Percentiles rank a stretch among this genome's conserved stretches.
phyloP scores from a whole-genome alignment of 2,329 filamentous ascomycete genomes.

The Colletotrichum sp. region DNA sequence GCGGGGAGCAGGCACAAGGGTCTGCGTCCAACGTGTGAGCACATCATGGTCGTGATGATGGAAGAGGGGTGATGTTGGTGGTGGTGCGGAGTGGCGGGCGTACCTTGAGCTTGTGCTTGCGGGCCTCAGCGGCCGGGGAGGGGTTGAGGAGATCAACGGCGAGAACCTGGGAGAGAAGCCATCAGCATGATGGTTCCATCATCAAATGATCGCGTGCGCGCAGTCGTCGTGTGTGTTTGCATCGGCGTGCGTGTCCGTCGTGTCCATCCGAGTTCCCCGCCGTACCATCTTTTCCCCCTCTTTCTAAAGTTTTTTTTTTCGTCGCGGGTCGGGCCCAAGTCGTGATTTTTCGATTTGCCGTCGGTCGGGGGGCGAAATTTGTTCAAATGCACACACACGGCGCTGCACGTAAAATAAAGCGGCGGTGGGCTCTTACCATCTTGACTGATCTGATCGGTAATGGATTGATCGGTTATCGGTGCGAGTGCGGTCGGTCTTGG shows the following conservation, averaged over 20 bases:
- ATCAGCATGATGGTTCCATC: constrained; percentile 25
- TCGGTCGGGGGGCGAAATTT: constrained; percentile 10
- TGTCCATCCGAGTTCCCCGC: constrained; percentile 7
- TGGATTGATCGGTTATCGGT: constrained; percentile 42
- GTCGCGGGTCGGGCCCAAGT: constrained; percentile 19
- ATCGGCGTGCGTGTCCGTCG: neutral
- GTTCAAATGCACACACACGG: constrained; percentile 13
- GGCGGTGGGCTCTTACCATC: constrained; percentile 63
- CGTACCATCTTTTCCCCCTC: constrained; percentile 19
- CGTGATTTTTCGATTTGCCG: constrained; percentile 15
- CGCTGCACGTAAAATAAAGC: constrained; percentile 21
- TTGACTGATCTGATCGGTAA: constrained; percentile 59
- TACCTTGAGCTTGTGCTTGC: constrained; percentile 99
- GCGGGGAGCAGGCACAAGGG: constrained; percentile 92
- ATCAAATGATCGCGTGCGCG: constrained; percentile 11
- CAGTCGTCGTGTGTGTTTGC: constrained; percentile 1
- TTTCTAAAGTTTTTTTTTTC: constrained; percentile 1
- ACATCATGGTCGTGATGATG: neutral
- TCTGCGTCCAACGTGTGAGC: constrained; percentile 55
- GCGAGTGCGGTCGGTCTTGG: constrained; percentile 53
- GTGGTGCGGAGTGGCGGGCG: constrained; percentile 19
- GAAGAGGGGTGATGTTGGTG: neutral
- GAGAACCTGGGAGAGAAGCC: constrained; percentile 78
- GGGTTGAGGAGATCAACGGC: constrained; percentile 99
- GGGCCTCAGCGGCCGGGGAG: constrained; percentile 94